Base-by-base conservation (phyloP, 768 basidiomycete species). In the Heimioporus sp. region DNA sequence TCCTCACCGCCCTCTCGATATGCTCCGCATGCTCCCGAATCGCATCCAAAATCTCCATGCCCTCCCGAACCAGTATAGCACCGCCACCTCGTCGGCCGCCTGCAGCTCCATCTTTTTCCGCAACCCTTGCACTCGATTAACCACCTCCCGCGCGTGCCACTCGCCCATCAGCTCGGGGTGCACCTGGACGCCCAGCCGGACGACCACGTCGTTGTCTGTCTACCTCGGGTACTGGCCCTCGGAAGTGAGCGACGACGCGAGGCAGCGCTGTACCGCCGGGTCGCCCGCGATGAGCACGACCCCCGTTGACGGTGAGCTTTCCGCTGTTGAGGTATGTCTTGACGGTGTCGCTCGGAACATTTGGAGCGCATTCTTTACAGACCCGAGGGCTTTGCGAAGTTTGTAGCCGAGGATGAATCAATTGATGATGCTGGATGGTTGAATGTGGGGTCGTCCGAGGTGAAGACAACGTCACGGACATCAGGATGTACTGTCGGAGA, bases 41-140 rank as follows among this genome's bases (percentile, higher is more conserved):
- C 21, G 90, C 89, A 24, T 72, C 73, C 35, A 81, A 69, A 49
- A 94, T 64, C 40, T 89, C 87, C 19, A 72, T 73, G 11, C 87
- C 86, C 10, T 76, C 61, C 21, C 85, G 66, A 96, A 90, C 52
- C 72, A 71, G 73, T 94, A 94, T 72, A 86, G 95, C 37, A 97
- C 81, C 48, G 90, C 80, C 28, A 98, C 85, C 65, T 97, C 92
- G 66, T 99, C 97, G 8, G 93, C 94, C 17, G 96, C 87, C 70
- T 94, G 92, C 57, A 98, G 76, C 13, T 94, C 93, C 2, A 93
- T 94, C 71, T 94, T 92, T 76, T 99, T 99, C 60, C 97, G 80
- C 54, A 98, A 75, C 67, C 91, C 92, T 74, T 99, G 97, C 39
- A 98, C 86, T 48, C 95, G 87, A 59, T 94, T 96, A 56, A 89